Evolutionary conservation across 768 basidiomycete species (phyloP).

Genomic region (Russula ochroleuca): DNA sequence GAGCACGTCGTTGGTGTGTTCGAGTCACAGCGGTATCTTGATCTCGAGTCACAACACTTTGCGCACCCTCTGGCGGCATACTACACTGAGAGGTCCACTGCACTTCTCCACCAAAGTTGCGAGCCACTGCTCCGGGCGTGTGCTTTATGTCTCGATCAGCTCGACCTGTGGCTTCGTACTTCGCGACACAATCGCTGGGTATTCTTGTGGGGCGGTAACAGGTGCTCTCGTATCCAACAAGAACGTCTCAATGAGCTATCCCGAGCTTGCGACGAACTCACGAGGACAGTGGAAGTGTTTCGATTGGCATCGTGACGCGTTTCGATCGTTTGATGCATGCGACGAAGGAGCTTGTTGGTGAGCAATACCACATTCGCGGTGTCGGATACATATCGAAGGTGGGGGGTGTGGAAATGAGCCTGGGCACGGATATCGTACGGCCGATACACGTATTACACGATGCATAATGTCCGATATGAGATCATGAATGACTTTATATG

Average conservation of each 20-base stretch:
- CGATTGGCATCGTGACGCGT: conserved; percentile 55
- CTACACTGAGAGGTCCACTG: conserved; percentile 42
- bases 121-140: conserved; percentile 48
- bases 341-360: conserved; percentile 81
- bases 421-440: conserved; percentile 33
- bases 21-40: conserved; percentile 64
- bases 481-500: neutral
- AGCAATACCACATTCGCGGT: conserved; percentile 74
- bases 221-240: conserved; percentile 34
- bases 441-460: conserved; percentile 18
- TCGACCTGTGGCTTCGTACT: conserved; percentile 49
- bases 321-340: conserved; percentile 77
- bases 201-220: conserved; percentile 37
- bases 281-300: conserved; percentile 43
- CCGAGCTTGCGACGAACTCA: conserved; percentile 38
- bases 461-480: neutral
- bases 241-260: conserved; percentile 40
- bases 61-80: conserved; percentile 45
- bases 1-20: conserved; percentile 69
- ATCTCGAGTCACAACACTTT: conserved; percentile 55
- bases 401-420: conserved; percentile 34
- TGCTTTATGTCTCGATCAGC: conserved; percentile 38
- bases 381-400: conserved; percentile 39
- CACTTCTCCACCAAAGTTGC: conserved; percentile 50
- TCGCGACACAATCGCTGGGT: conserved; percentile 38